Base-by-base conservation (phyloP, 768 basidiomycete genomes). In the Cantharellus anzutake region DNA sequence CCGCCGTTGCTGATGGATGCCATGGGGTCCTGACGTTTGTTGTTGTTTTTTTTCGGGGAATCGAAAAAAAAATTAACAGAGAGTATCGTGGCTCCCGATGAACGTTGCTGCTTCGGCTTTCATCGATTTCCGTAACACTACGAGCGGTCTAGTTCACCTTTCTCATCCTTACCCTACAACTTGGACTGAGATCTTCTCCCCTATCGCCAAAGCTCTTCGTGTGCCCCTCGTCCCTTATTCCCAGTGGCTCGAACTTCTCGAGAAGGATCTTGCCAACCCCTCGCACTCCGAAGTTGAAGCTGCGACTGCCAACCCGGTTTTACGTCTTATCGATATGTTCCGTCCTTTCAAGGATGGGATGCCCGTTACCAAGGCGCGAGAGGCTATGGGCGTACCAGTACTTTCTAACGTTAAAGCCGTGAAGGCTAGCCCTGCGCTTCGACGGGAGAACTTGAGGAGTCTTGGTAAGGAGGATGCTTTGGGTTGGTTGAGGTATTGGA, bases 21-120 rank as follows among this genome's bases (percentile, higher is more conserved):
- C n/a, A n/a, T n/a, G 20, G 2, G 11, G 44, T 20, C 44, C 44
- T 48, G 14, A 20, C 14, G 20, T 1, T 48, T 11, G 11, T 48
- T 11, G 44, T 20, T 20, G 20, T 20, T 48, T n/a, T n/a, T n/a
- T n/a, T n/a, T n/a, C n/a, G n/a, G n/a, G 20, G 14, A 48, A 29
- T 29, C 1, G 20, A 29, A 29, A 29, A 29, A 29, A 14, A 14
- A 14, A 50, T 55, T 1, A 14, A 7, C n/a, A 61, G 58, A 66
- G 53, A 11, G 63, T 69, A 14, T 65, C 66, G 5, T 69, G 68
- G 68, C 64, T 69, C 7, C 64, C 66, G 2, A 60, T 67, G 11
- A 60, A 66, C 4, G 63, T 64, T 38, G 67, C 66, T 1, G 68
- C 68, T 1, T 41, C 63, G 2, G 64, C 66, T 1, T 60, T 69